Evolutionary conservation across 495 filamentous ascomycete species (phyloP).

Genomic region (Jackrogersella multiformis): DNA sequence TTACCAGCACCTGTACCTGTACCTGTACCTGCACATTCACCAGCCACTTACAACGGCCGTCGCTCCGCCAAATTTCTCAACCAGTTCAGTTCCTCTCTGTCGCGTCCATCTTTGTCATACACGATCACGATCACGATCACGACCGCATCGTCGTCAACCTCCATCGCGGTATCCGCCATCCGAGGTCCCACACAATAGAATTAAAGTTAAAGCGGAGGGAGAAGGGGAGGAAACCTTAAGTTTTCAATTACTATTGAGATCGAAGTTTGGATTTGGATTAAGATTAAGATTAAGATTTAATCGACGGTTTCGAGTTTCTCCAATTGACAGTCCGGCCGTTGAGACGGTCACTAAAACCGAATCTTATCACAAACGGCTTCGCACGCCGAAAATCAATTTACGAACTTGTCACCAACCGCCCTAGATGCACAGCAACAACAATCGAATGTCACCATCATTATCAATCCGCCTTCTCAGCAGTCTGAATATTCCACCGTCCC

Average conservation of each 20-base stretch:
- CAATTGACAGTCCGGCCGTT: conserved; percentile 48
- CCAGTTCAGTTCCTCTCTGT: conserved; percentile 19
- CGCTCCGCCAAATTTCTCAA: conserved; percentile 30
- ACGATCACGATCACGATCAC: background rate
- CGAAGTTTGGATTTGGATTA: background rate
- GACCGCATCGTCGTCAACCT: conserved; percentile 12
- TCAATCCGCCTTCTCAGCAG: conserved; percentile 49
- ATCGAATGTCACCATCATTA: conserved; percentile 42
- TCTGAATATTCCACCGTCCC: conserved; percentile 46
- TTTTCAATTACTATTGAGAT: background rate
- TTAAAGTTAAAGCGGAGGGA: conserved; percentile 33
- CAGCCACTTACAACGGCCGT: conserved; percentile 28
- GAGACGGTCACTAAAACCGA: conserved; percentile 48
- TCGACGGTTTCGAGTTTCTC: conserved; percentile 22
- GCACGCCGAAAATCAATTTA: conserved; percentile 46
- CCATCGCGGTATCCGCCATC: conserved; percentile 17
- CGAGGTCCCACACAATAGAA: conserved; percentile 16
- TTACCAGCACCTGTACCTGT: conserved; percentile 1
- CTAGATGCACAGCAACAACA: conserved; percentile 48
- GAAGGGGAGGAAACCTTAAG: conserved; percentile 32
- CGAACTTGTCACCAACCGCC: conserved; percentile 49
- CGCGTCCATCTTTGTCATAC: conserved; percentile 39
- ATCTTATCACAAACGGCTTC: conserved; percentile 58
- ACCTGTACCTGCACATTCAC: too few species aligned
- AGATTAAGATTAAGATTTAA: conserved; percentile 6